Percentiles rank a stretch among this genome's conserved stretches.
Conservation (phyloP, 805 yeast species). For the Cyberlindnera misumaiensis region DNA sequence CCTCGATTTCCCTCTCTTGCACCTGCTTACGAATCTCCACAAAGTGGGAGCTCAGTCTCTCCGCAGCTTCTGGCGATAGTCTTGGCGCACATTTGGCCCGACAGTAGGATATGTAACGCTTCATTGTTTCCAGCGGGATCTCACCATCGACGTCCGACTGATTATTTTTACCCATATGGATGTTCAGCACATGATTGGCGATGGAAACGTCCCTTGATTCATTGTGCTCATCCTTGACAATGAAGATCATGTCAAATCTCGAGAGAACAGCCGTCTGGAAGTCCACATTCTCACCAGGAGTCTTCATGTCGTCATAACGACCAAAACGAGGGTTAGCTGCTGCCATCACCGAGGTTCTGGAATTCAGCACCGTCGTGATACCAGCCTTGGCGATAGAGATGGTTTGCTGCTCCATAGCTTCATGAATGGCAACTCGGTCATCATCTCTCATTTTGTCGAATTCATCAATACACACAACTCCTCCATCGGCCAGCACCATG, state of each 20-base stretch:
- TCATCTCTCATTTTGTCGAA: slow-evolving; percentile 99
- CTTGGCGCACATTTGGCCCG: slow-evolving; percentile 90
- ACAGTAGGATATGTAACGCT: slow-evolving; percentile 86
- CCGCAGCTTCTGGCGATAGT: slow-evolving; percentile 81
- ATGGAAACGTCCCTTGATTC: slow-evolving; percentile 78
- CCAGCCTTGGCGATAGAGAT: slow-evolving; percentile 99
- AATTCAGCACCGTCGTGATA: slow-evolving; percentile 91
- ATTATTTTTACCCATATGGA: slow-evolving; percentile 77
- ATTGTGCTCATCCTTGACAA: slow-evolving; percentile 92
- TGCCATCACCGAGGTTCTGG: slow-evolving; percentile 93
- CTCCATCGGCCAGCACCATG: slow-evolving; percentile 99
- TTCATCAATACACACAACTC: slow-evolving; percentile 98
- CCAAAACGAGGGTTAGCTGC: slow-evolving; percentile 98
- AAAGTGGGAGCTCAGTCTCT: slow-evolving; percentile 83
- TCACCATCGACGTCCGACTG: slow-evolving; percentile 58
- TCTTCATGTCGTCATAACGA: slow-evolving; percentile 89
- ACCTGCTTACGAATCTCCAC: slow-evolving; percentile 83
- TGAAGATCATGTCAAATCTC: slow-evolving; percentile 97
- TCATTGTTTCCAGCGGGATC: slow-evolving; percentile 85
- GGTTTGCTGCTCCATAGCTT: slow-evolving; percentile 99
- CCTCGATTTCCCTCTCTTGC: slow-evolving; percentile 70
- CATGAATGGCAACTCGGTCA: slow-evolving; percentile 97
- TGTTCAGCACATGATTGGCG: slow-evolving; percentile 91
- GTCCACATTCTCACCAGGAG: slow-evolving; percentile 97
- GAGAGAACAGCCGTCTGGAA: slow-evolving; percentile 96